Conservation (phyloP, 1,284 basidiomycete species). For the Ceratobasidium sp. region DNA sequence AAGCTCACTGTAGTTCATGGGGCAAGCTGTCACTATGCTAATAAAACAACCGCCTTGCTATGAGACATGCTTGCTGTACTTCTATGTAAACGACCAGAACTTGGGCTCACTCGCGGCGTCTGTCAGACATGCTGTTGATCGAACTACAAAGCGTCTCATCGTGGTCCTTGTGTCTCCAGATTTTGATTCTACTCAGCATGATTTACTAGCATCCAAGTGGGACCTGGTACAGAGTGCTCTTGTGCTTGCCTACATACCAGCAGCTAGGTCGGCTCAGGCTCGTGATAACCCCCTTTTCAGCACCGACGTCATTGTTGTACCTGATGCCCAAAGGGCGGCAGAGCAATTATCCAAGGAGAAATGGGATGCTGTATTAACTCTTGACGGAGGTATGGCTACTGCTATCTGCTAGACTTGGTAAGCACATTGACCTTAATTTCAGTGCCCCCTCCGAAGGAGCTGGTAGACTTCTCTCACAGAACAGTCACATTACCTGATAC, state of each 20-base stretch:
- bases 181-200: conserved; percentile 33
- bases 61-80: conserved; percentile 33
- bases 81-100: conserved; percentile 19
- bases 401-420: conserved; percentile 26
- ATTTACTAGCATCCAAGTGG: conserved; percentile 33
- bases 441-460: conserved; percentile 36
- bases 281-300: conserved; percentile 38
- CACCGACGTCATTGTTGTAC: conserved; percentile 41
- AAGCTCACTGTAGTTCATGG: background rate
- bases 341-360: conserved; percentile 39
- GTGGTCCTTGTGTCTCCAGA: conserved; percentile 37
- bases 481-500: conserved; percentile 13
- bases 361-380: conserved; percentile 41
- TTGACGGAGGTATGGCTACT: conserved; percentile 40
- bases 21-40: conserved; percentile 1
- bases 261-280: conserved; percentile 15
- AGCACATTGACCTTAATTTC: conserved; percentile 32
- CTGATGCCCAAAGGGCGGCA: conserved; percentile 17
- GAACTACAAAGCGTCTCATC: conserved; percentile 34
- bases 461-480: conserved; percentile 35
- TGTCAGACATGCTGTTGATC: conserved; percentile 35
- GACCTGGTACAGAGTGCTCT: conserved; percentile 37
- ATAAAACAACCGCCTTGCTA: conserved; percentile 28
- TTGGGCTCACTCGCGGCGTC: conserved; percentile 18
- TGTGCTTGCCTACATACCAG: conserved; percentile 41